Evolutionary conservation across 306 rosid species (phyloP).

Genomic region (Citrullus mucosospermus): DNA sequence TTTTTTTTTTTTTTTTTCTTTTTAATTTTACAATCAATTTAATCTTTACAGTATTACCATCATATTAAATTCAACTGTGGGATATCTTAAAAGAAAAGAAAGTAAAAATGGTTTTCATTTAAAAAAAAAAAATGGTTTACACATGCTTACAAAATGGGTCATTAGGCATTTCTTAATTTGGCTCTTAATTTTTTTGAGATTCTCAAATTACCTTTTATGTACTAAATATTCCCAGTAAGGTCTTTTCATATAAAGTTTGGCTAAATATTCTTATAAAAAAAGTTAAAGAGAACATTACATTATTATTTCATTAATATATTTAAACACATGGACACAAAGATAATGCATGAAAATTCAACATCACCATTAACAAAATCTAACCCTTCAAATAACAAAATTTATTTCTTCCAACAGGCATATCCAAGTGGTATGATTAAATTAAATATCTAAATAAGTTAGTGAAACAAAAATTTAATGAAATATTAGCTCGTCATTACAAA

Average conservation of each 20-base stretch:
- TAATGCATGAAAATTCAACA: background rate
- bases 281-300: background rate
- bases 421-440: background rate
- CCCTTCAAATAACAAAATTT: too few species aligned
- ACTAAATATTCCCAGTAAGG: background rate
- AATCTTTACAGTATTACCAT: background rate
- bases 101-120: background rate
- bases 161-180: background rate
- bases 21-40: background rate
- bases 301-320: background rate
- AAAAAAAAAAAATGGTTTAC: too few species aligned
- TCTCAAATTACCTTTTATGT: background rate
- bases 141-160: too few species aligned
- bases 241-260: background rate
- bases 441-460: background rate
- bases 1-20: background rate
- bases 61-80: background rate
- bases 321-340: background rate
- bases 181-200: background rate
- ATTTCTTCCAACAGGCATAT: background rate
- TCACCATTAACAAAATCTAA: background rate
- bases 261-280: background rate
- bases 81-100: background rate
- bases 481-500: background rate
- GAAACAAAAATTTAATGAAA: too few species aligned